Percentiles rank a stretch among this genome's conserved stretches.
phyloP scores from a whole-genome alignment of 1,284 basidiomycete genomes.

The Microbotryum violaceum region DNA sequence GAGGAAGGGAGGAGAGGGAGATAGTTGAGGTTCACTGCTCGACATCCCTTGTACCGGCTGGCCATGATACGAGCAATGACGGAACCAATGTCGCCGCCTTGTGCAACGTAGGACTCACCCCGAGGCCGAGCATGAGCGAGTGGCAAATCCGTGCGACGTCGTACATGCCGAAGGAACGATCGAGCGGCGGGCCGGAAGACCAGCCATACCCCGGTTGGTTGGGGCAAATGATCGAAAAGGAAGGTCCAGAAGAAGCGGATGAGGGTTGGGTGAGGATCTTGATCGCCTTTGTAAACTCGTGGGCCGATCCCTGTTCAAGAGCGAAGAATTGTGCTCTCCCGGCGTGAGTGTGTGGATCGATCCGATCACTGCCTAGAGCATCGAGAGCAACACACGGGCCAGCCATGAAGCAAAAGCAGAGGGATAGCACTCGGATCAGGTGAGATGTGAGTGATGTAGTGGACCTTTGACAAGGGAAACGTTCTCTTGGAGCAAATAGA shows the following conservation, averaged over 20 bases:
- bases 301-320: conserved; percentile 19
- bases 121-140: conserved; percentile 40
- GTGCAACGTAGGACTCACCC: conserved; percentile 38
- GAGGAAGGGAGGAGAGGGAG: background rate
- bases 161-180: conserved; percentile 35
- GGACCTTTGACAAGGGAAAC: conserved; percentile 18
- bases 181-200: conserved; percentile 28
- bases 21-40: conserved; percentile 29
- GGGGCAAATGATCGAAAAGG: conserved; percentile 39
- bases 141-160: conserved; percentile 38
- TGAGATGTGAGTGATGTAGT: conserved; percentile 37
- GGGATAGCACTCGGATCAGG: conserved; percentile 36
- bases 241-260: conserved; percentile 13
- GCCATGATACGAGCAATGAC: conserved; percentile 22
- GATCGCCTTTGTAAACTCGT: conserved; percentile 38
- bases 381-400: conserved; percentile 28
- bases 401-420: conserved; percentile 39
- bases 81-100: conserved; percentile 28
- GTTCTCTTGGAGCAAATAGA: too few relatives aligned
- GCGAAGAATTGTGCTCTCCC: background rate
- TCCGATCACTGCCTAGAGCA: too few relatives aligned
- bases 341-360: too few relatives aligned
- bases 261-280: conserved; percentile 30
- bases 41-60: conserved; percentile 9
- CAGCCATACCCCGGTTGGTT: conserved; percentile 38